Percentiles rank a stretch among this genome's conserved stretches.
phyloP scores from a whole-genome alignment of 2,329 filamentous ascomycete genomes.

The Botrytis byssoidea region DNA sequence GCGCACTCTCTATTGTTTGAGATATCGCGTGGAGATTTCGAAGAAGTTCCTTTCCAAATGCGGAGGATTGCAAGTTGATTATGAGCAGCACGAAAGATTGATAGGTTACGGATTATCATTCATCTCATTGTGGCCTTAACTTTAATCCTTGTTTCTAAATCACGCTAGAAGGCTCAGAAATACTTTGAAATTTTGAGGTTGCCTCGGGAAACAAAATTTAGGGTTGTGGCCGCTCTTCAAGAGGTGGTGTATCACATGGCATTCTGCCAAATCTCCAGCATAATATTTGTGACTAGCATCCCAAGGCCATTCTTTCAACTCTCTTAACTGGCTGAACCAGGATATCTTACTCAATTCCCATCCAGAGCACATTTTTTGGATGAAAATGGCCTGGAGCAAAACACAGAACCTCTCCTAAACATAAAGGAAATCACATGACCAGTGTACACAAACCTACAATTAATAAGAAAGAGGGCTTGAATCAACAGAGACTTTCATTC shows the following conservation, averaged over 20 bases:
- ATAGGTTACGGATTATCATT: background rate
- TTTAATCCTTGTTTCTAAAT: background rate
- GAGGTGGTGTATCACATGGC: background rate
- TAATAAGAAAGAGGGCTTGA: background rate
- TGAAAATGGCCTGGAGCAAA: background rate
- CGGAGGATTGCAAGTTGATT: background rate
- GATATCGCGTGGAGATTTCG: background rate
- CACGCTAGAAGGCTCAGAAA: background rate
- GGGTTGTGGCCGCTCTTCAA: background rate
- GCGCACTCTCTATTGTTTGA: too few relatives aligned
- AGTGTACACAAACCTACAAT: background rate
- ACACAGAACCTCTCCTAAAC: too few relatives aligned
- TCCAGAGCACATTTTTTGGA: background rate
- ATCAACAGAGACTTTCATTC: background rate
- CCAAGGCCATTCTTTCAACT: too few relatives aligned
- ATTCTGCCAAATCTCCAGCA: background rate
- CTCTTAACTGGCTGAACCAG: too few relatives aligned
- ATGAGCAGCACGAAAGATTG: background rate
- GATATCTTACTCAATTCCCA: background rate
- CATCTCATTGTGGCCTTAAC: background rate
- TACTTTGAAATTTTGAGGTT: background rate
- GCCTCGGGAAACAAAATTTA: background rate
- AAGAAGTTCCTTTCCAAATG: background rate
- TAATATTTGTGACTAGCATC: too few relatives aligned
- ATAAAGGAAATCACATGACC: background rate